Percentiles rank a stretch among this genome's conserved stretches.
These are phyloP conservation scores for Taiozyma onychis DNA, from an alignment of 1,139 yeast species.

Conservation along the genomic window DNA sequence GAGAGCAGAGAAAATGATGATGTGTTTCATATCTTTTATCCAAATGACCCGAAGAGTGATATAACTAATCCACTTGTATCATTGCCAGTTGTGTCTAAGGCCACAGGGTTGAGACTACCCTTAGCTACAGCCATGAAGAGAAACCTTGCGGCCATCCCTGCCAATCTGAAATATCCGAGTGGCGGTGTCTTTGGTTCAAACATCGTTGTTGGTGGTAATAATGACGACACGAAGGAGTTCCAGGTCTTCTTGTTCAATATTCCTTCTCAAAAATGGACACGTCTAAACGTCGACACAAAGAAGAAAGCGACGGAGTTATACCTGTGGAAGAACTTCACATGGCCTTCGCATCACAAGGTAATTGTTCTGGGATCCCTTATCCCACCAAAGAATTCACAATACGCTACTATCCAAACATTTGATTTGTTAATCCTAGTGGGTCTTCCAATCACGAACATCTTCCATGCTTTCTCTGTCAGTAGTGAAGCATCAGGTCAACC, in stretches of 20 bases:
- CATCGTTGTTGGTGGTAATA: conserved; percentile 53
- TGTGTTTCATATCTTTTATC: conserved; percentile 13
- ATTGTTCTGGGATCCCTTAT: conserved; percentile 38
- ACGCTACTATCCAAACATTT: conserved; percentile 54
- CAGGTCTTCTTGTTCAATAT: conserved; percentile 56
- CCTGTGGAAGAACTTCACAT: conserved; percentile 62
- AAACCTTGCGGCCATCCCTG: conserved; percentile 20
- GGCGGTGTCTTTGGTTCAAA: conserved; percentile 64
- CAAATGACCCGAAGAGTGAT: conserved; percentile 5
- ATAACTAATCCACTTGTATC: conserved; percentile 25
- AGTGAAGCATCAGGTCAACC: conserved; percentile 18
- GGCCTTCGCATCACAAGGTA: conserved; percentile 74
- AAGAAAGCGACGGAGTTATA: conserved; percentile 40
- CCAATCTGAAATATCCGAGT: conserved; percentile 45
- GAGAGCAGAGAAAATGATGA: conserved; percentile 8
- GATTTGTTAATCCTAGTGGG: conserved; percentile 54
- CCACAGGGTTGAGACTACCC: conserved; percentile 27
- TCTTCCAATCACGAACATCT: conserved; percentile 58
- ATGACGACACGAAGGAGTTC: conserved; percentile 32
- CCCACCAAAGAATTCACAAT: conserved; percentile 39
- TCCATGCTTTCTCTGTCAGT: conserved; percentile 23
- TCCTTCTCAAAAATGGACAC: conserved; percentile 61
- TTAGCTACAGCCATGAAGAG: conserved; percentile 10
- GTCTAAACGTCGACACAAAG: conserved; percentile 36
- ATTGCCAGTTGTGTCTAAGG: conserved; percentile 26